These are phyloP conservation scores for Aspergillus sclerotioniger DNA, from an alignment of 495 filamentous ascomycete genomes.

Conservation along the genomic window DNA sequence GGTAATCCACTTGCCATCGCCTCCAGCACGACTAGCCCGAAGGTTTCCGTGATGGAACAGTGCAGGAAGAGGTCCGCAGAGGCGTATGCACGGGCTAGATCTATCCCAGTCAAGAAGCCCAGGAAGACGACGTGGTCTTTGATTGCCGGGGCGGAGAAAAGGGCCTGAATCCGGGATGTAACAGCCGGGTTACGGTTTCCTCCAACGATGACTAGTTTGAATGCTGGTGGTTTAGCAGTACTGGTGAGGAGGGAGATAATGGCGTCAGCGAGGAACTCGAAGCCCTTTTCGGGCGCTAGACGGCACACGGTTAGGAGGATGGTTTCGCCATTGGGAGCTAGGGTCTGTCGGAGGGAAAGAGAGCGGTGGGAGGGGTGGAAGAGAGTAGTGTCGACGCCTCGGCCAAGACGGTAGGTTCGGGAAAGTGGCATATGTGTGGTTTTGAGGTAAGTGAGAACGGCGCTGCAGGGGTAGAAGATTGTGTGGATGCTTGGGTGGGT, in stretches of 20 bases:
- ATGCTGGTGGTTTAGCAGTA: conserved; percentile 41
- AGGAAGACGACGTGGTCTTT: conserved; percentile 54
- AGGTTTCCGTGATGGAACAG: conserved; percentile 65
- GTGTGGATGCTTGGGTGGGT: conserved; percentile 53
- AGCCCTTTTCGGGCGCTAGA: conserved; percentile 64
- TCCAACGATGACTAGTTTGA: conserved; percentile 61
- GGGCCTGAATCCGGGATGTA: conserved; percentile 49
- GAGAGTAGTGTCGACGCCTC: conserved; percentile 58
- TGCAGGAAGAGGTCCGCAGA: conserved; percentile 62
- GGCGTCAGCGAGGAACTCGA: conserved; percentile 56
- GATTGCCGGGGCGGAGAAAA: conserved; percentile 45
- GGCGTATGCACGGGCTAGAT: conserved; percentile 56
- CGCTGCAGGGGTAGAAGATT: conserved; percentile 60
- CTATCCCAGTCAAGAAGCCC: conserved; percentile 53
- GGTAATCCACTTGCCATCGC: conserved; percentile 65
- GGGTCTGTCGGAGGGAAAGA: conserved; percentile 9
- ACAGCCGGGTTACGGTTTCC: conserved; percentile 59
- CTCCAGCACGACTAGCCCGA: conserved; percentile 63
- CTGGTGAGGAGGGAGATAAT: conserved; percentile 43
- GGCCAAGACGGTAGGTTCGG: conserved; percentile 50
- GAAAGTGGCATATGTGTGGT: conserved; percentile 47
- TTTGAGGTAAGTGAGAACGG: conserved; percentile 55
- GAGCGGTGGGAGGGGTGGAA: conserved; percentile 46
- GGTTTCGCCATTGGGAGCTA: conserved; percentile 57
- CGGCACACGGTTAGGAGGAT: conserved; percentile 59